Conservation (phyloP, 176 grass and related monocot species). For the Poa annua region DNA sequence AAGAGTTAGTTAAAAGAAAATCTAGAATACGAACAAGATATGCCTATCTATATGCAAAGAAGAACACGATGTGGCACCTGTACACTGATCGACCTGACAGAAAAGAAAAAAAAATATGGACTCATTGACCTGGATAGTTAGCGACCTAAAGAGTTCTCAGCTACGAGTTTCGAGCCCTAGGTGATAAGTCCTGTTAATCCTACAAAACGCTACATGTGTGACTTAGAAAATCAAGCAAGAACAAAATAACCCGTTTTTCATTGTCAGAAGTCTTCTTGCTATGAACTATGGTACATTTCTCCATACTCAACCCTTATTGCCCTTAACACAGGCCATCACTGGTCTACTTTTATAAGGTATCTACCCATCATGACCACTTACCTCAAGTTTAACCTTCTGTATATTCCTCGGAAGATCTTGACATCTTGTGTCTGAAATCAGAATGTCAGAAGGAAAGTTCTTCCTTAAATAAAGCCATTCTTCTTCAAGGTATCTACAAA, state of each 20-base stretch:
- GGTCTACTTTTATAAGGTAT: background rate
- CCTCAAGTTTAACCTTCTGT: slow-evolving; percentile 45
- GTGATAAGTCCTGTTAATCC: background rate
- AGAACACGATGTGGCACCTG: background rate
- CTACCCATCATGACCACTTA: slow-evolving; percentile 25
- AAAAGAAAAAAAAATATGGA: background rate
- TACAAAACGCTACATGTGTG: background rate
- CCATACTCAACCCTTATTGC: background rate
- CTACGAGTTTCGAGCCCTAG: background rate
- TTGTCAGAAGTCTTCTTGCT: background rate
- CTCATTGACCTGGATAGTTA: background rate
- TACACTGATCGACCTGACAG: background rate
- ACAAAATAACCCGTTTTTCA: background rate
- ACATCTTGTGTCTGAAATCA: slow-evolving; percentile 48
- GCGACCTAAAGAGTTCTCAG: background rate
- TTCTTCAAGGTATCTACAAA: slow-evolving; percentile 58
- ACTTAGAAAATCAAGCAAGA: background rate
- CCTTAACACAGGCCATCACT: background rate
- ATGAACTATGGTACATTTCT: background rate
- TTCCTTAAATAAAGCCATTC: slow-evolving; percentile 60
- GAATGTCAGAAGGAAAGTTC: slow-evolving; percentile 36
- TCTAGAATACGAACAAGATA: background rate
- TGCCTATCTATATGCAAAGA: background rate
- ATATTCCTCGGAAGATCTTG: slow-evolving; percentile 48
- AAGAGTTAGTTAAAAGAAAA: background rate